These are phyloP conservation scores for Blastocystis sp. DNA, from an alignment of 352 stramenopile species.

Conservation along the genomic window DNA sequence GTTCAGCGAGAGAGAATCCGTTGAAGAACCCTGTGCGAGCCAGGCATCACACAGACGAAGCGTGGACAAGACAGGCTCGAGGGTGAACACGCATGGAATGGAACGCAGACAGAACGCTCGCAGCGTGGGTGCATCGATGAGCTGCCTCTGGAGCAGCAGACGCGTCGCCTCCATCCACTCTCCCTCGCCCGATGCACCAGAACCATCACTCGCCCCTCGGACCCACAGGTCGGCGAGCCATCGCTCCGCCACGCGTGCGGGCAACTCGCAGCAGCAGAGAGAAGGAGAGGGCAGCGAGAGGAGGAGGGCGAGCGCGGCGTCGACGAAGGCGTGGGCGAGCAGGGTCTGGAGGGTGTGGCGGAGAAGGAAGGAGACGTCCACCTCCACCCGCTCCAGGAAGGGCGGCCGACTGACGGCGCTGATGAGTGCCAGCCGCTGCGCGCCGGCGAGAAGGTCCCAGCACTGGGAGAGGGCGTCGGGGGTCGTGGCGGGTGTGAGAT, in stretches of 20 bases:
- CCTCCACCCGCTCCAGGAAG: neutral
- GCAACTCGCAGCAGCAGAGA: too few relatives aligned
- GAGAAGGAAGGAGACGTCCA: neutral
- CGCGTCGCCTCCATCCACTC: too few relatives aligned
- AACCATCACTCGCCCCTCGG: too few relatives aligned
- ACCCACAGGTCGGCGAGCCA: neutral
- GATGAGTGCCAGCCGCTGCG: neutral
- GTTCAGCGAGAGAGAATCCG: too few relatives aligned
- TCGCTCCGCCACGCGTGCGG: neutral
- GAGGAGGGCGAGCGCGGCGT: neutral
- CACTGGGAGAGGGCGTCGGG: neutral
- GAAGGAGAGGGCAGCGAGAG: neutral
- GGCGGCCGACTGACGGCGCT: neutral
- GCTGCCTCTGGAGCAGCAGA: too few relatives aligned
- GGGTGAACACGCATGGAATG: too few relatives aligned
- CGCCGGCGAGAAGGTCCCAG: neutral
- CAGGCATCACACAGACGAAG: too few relatives aligned
- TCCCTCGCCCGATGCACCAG: too few relatives aligned
- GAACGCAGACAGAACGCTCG: too few relatives aligned
- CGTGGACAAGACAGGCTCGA: too few relatives aligned
- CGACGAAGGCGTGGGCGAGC: neutral
- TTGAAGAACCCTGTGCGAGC: too few relatives aligned
- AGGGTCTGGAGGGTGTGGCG: neutral
- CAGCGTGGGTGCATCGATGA: too few relatives aligned
- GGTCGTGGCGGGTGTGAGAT: neutral